Evolutionary conservation across 306 rosid species (phyloP).

Genomic region (Vigna nakashimae): DNA sequence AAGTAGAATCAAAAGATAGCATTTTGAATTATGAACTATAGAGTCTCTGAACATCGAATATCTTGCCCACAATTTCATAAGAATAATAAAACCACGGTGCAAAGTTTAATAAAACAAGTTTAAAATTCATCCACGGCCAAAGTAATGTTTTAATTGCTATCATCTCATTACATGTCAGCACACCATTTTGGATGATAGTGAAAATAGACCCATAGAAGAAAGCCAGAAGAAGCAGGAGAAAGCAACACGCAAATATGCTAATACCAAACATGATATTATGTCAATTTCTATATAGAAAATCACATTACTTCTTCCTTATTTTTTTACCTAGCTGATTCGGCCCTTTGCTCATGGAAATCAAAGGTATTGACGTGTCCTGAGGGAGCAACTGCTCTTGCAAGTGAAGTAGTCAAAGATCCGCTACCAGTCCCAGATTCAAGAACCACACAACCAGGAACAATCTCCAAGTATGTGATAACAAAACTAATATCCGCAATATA

Average conservation of each 20-base stretch:
- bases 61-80: not conserved
- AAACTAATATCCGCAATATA: constrained; percentile 90
- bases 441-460: constrained; percentile 84
- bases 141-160: too few species aligned
- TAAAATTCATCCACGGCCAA: too few species aligned
- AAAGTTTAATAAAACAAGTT: too few species aligned
- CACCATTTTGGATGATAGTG: not conserved
- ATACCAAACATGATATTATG: not conserved
- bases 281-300: constrained; percentile 1
- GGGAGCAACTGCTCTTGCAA: constrained; percentile 85
- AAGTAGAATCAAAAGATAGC: not conserved
- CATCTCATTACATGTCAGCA: too few species aligned
- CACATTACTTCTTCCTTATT: constrained; percentile 16
- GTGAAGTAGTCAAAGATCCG: constrained; percentile 89
- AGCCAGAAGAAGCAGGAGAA: not conserved
- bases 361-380: constrained; percentile 79
- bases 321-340: constrained; percentile 81
- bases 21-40: not conserved
- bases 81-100: too few species aligned
- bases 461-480: constrained; percentile 79
- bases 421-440: constrained; percentile 95
- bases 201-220: constrained; percentile 4
- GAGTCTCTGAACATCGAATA: constrained; percentile 17
- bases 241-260: constrained; percentile 2
- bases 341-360: constrained; percentile 93